phyloP scores from a whole-genome alignment of 495 filamentous ascomycete species.

The Thermothielavioides terrestris region DNA sequence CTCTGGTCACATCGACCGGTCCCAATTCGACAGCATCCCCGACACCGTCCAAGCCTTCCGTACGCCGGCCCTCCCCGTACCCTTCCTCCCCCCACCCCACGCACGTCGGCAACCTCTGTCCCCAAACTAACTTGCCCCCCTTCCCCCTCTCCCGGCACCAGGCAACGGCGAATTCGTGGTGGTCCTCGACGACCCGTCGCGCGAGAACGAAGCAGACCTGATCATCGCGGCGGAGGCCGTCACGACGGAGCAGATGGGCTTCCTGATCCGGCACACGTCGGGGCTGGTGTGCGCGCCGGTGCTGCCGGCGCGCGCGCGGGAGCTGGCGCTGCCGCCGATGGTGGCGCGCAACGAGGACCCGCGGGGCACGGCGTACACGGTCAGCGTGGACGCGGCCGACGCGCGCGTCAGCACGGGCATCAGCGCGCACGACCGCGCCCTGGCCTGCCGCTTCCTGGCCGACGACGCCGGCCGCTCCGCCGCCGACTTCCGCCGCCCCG shows the following conservation, averaged over 20 bases:
- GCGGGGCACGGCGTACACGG: conserved; percentile 84
- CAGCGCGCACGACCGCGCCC: conserved; percentile 73
- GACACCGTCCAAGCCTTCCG: conserved; percentile 78
- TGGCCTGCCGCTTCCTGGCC: conserved; percentile 74
- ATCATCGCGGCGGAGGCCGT: conserved; percentile 86
- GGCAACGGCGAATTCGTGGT: conserved; percentile 90
- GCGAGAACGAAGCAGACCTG: conserved; percentile 97
- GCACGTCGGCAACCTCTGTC: no score
- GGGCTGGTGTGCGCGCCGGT: conserved; percentile 88
- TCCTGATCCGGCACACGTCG: conserved; percentile 83
- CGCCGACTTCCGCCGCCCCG: conserved; percentile 67
- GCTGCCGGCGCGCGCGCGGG: conserved; percentile 51
- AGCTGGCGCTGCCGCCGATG: conserved; percentile 82
- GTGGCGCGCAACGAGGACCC: conserved; percentile 72
- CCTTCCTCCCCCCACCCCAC: conserved; percentile 3
- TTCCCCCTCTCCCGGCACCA: conserved; percentile 28
- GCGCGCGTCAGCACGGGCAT: conserved; percentile 79
- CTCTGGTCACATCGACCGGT: conserved; percentile 29
- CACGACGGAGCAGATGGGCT: conserved; percentile 86
- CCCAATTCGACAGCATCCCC: conserved; percentile 73
- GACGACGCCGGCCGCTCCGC: conserved; percentile 47
- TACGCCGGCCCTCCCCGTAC: conserved; percentile 37
- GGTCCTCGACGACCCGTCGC: conserved; percentile 78
- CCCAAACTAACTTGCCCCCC: conserved; percentile 1
- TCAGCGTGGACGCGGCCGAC: conserved; percentile 71